A percentile compares a stretch with the other conserved stretches of the same genome.
Evolutionary conservation across 768 basidiomycete genomes (phyloP).

Genomic region (Mycena vulgaris): DNA sequence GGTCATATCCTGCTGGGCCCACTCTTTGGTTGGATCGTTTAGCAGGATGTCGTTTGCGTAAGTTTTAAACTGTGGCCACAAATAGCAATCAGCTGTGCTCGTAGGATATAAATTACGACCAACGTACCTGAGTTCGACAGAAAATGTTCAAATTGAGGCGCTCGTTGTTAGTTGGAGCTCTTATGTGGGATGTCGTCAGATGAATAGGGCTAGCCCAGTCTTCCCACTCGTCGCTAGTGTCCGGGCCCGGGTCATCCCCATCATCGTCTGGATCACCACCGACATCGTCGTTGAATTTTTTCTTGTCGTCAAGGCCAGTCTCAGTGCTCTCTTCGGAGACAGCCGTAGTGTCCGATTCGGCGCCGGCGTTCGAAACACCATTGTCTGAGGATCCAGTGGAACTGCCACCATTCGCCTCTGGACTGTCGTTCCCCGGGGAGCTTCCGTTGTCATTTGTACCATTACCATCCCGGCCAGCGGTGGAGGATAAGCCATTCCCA

Average conservation of each 20-base stretch:
- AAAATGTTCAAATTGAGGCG: not conserved
- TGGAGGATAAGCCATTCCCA: too few species aligned
- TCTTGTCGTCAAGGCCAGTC: not conserved
- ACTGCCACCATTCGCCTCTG: too few species aligned
- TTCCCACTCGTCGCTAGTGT: not conserved
- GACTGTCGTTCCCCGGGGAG: too few species aligned
- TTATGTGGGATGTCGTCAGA: not conserved
- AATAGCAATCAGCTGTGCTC: not conserved
- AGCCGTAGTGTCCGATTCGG: too few species aligned
- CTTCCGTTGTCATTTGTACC: not conserved
- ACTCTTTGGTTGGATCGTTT: not conserved
- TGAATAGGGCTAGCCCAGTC: conserved; percentile 3
- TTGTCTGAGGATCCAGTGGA: too few species aligned
- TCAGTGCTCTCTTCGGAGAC: not conserved
- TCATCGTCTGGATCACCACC: too few species aligned
- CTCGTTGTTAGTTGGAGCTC: not conserved
- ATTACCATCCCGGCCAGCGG: not conserved
- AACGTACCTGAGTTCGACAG: conserved; percentile 5
- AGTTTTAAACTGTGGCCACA: conserved; percentile 1
- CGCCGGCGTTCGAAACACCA: too few species aligned
- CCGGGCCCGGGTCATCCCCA: not conserved
- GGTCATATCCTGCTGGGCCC: not conserved
- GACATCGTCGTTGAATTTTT: not conserved
- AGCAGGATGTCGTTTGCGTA: not conserved
- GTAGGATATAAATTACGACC: too few species aligned